Evolutionary conservation across 192 early-diverging fungal species (phyloP).

Genomic region (Mortierella hygrophila): DNA sequence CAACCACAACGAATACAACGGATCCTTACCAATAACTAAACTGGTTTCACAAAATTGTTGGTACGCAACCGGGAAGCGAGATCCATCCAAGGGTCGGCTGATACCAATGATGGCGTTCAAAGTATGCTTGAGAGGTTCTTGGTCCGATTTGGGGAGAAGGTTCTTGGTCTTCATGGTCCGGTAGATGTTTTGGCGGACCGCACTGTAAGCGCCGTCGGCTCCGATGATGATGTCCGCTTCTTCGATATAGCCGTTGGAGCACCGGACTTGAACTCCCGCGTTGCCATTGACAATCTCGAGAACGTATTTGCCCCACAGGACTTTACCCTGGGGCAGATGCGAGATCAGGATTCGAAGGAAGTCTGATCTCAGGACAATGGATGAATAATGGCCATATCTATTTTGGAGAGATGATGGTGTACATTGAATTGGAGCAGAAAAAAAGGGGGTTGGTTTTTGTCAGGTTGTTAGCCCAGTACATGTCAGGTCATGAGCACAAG

Average conservation of each 20-base stretch:
- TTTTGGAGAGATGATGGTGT: background rate
- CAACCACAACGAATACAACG: conserved; percentile 32
- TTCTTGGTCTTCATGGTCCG: conserved; percentile 17
- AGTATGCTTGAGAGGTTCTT: conserved; percentile 26
- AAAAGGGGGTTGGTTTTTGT: background rate
- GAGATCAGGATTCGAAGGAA: conserved; percentile 37
- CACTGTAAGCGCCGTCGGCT: conserved; percentile 30
- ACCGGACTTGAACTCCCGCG: conserved; percentile 42
- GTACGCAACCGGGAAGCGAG: conserved; percentile 10
- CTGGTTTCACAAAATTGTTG: conserved; percentile 13
- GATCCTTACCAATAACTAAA: conserved; percentile 25
- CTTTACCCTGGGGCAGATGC: conserved; percentile 19
- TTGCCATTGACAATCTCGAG: conserved; percentile 40
- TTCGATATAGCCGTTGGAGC: conserved; percentile 38
- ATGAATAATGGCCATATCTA: conserved; percentile 41
- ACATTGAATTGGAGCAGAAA: background rate
- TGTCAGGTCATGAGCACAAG: background rate
- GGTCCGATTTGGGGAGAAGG: conserved; percentile 34
- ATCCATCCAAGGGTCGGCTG: conserved; percentile 19
- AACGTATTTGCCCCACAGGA: conserved; percentile 34
- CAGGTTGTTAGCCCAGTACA: background rate
- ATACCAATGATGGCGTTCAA: conserved; percentile 27
- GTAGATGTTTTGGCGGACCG: conserved; percentile 36
- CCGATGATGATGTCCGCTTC: conserved; percentile 38
- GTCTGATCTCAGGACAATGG: conserved; percentile 13